These are phyloP conservation scores for Phytophthora europaea DNA, from an alignment of 352 stramenopile species.

Conservation along the genomic window DNA sequence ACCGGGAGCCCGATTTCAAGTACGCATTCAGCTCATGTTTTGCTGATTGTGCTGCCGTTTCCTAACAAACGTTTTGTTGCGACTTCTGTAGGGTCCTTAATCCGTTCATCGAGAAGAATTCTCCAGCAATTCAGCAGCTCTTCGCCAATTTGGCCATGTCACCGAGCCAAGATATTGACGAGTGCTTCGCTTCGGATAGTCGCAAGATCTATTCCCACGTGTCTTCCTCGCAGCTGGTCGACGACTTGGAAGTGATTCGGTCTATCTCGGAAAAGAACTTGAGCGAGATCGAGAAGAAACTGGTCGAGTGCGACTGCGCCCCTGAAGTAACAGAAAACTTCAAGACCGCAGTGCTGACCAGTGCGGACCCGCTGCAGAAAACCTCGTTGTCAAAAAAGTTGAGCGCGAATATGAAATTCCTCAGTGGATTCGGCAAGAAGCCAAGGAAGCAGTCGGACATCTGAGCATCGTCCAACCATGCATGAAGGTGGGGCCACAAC, in stretches of 20 bases:
- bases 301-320: conserved; percentile 53
- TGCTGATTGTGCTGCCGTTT: neutral
- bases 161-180: conserved; percentile 73
- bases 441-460: conserved; percentile 54
- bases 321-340: conserved; percentile 61
- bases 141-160: conserved; percentile 79
- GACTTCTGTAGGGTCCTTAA: conserved; percentile 74
- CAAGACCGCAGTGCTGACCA: conserved; percentile 56
- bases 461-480: conserved; percentile 8
- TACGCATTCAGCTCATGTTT: conserved; percentile 30
- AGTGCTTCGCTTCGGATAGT: conserved; percentile 80
- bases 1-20: conserved; percentile 86
- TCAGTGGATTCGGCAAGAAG: conserved; percentile 72
- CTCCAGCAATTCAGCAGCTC: conserved; percentile 76
- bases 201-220: conserved; percentile 80
- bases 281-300: conserved; percentile 73
- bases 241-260: conserved; percentile 74
- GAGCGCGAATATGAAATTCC: conserved; percentile 83
- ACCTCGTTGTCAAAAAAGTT: conserved; percentile 72
- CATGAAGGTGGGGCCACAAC: neutral
- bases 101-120: conserved; percentile 89
- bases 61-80: conserved; percentile 7
- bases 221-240: conserved; percentile 57
- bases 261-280: conserved; percentile 80
- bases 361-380: conserved; percentile 53